Evolutionary conservation across 2,329 filamentous ascomycete species (phyloP), one percentile per base, ranked within the genome.

Genomic region (Aspergillus fructus): DNA sequence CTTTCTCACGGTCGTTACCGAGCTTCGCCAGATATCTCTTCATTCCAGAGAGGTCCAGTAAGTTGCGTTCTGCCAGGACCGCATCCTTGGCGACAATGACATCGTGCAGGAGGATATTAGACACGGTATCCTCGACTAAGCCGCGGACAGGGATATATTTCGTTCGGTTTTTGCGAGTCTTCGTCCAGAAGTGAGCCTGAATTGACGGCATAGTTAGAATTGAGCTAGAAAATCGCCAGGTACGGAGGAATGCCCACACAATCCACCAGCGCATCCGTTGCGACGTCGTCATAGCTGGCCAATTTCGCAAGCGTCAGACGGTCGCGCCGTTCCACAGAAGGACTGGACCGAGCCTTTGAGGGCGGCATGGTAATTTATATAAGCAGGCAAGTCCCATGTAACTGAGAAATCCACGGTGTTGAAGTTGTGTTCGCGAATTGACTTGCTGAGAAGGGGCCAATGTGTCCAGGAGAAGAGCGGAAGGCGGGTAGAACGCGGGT

Each of bases 151-250:
- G 84, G 67, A 90, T 89, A 74, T 96, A 97, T 55, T 90, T 91
- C 55, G 86, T 87, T 60, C 90, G 88, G 69, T 97, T 96, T 77
- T 99, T 99, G 63, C 93, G 93, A 58, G 97, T 96, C 4, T 85
- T 90, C 5, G 93, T 93, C 93, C 94, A 97, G 80, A 94, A 99
- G 76, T 90, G 97, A 9, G 91, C 89, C 93, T 97, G 64, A 50
- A 17, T 43, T 19, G 56, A 53, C 37, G 60, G 65, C 59, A 59
- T 48, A 5, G 50, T 71, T 49, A 72, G 60, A 53, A 53, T 56
- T 23, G 24, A 49, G 9, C 17, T 19, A 7, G 45, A 27, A 5
- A 40, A 37, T 12, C 53, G 40, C 13, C 33, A 30, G 62, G 27
- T 49, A 57, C 42, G 39, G 42, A 45, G 48, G 56, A 54, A 59